Base-by-base conservation (phyloP, 2,329 filamentous ascomycete genomes). In the Pyrenophora tritici-repentis region DNA sequence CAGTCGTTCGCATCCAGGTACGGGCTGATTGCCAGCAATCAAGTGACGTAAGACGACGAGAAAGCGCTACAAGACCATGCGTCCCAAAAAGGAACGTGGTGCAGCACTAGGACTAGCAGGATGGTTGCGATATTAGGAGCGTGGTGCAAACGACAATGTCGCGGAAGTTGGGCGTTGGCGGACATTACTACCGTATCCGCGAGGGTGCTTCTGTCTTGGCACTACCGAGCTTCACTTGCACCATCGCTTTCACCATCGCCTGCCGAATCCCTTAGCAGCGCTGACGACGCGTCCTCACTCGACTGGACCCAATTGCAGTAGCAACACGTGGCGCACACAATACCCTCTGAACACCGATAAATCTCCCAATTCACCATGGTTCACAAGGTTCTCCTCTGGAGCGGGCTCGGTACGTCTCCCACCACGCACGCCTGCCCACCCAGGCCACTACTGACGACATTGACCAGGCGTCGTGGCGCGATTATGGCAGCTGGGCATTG, bases 401-500 rank as follows among this genome's bases (percentile, higher is more conserved):
- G 84, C 77, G 89, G 89, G 81, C 96, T 97, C 85, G 93, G 93
- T 97, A 86, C 71, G 83, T 80, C 54, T 59, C 55, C 57, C 57
- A 47, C 56, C 49, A 47, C 53, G 51, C 47, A 24, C 49, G 47
- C 32, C 45, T 37, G 45, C 46, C 48, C 52, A 48, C 49, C 51
- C 46, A 54, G 48, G 50, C 33, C 31, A 55, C 26, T 56, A 56
- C 62, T 71, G 50, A 71, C 60, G 20, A 33, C 31, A 24, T 42
- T 53, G 26, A 42, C 33, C 53, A 99, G 94, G 94, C 81, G 79
- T 97, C 68, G 91, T 89, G 72, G 88, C 92, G 72, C 90, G 93
- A 67, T 84, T 94, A 77, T 97, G 92, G 90, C 94, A 97, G 78
- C 87, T 99, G 74, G 94, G 93, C 71, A 94, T 99, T 75, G 91